A percentile compares a stretch with the other conserved stretches of the same genome.
phyloP scores from a whole-genome alignment of 371 early-diverging fungal genomes.

The Zopfochytrium polystomum region DNA sequence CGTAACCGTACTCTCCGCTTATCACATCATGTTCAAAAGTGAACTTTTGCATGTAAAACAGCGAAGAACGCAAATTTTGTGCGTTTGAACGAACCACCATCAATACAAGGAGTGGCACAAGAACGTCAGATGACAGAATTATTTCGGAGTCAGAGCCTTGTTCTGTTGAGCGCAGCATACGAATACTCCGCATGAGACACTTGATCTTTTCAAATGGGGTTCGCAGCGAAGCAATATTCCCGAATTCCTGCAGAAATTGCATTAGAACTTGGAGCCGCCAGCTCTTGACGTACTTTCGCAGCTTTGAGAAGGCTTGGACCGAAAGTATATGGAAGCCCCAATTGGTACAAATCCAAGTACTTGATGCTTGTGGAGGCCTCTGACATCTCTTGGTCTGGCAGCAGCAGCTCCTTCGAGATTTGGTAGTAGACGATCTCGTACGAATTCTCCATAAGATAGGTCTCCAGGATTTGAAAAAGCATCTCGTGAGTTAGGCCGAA shows the following conservation, averaged over 20 bases:
- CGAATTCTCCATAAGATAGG: conserved; percentile 27
- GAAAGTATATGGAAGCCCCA: conserved; percentile 15
- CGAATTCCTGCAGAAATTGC: conserved; percentile 12
- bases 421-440: conserved; percentile 29
- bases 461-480: conserved; percentile 22
- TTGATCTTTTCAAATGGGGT: conserved; percentile 31
- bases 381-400: conserved; percentile 12
- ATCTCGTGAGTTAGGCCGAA: conserved; percentile 2
- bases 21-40: conserved; percentile 27
- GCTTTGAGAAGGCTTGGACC: conserved; percentile 15
- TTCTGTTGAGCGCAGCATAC: neutral
- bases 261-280: neutral
- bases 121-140: conserved; percentile 18
- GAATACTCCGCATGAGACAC: conserved; percentile 23
- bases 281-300: conserved; percentile 14
- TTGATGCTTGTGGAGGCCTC: conserved; percentile 3
- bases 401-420: conserved; percentile 14
- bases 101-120: conserved; percentile 26
- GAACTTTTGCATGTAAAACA: conserved; percentile 28
- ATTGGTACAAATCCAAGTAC: conserved; percentile 18
- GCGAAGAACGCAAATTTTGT: conserved; percentile 20
- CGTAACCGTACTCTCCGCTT: conserved; percentile 26
- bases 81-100: conserved; percentile 25
- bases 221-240: conserved; percentile 11
- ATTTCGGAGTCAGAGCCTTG: too few species aligned